Percentiles rank a stretch among this genome's conserved stretches.
Conservation (phyloP, 2,329 filamentous ascomycete genomes). For the Colletotrichum scovillei region DNA sequence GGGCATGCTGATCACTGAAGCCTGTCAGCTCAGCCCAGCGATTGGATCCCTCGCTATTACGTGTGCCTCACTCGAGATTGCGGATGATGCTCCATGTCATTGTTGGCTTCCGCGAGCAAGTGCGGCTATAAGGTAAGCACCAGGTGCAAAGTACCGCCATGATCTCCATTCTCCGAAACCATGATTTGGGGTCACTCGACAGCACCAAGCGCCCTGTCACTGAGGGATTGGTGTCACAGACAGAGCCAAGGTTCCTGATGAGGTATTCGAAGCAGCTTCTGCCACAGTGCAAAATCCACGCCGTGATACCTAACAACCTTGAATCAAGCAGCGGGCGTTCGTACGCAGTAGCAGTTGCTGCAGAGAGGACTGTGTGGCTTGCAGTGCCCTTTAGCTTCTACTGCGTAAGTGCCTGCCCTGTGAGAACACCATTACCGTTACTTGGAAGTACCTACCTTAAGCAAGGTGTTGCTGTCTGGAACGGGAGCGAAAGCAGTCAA, state of each 20-base stretch:
- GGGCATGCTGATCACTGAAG: constrained; percentile 1
- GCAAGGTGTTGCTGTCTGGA: background rate
- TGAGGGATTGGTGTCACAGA: background rate
- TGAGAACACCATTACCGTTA: background rate
- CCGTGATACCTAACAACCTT: background rate
- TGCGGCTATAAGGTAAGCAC: background rate
- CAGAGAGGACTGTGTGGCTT: background rate
- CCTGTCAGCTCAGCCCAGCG: background rate
- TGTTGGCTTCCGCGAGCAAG: background rate
- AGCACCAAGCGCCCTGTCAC: background rate
- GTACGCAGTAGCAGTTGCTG: too few species aligned
- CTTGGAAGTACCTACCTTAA: background rate
- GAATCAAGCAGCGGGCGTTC: too few species aligned
- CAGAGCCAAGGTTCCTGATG: background rate
- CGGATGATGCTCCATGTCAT: background rate
- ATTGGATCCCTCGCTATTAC: background rate
- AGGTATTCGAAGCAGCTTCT: background rate
- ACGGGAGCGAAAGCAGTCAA: background rate
- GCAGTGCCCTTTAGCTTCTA: too few species aligned
- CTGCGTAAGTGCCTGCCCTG: too few species aligned
- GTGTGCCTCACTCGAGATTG: background rate
- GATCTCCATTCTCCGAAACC: background rate
- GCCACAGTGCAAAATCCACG: background rate
- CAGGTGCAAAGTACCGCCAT: background rate
- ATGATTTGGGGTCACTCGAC: background rate